Percentiles rank a stretch among this genome's conserved stretches.
Evolutionary conservation across 768 basidiomycete genomes (phyloP).

Genomic region (Rhodocollybia butyracea): DNA sequence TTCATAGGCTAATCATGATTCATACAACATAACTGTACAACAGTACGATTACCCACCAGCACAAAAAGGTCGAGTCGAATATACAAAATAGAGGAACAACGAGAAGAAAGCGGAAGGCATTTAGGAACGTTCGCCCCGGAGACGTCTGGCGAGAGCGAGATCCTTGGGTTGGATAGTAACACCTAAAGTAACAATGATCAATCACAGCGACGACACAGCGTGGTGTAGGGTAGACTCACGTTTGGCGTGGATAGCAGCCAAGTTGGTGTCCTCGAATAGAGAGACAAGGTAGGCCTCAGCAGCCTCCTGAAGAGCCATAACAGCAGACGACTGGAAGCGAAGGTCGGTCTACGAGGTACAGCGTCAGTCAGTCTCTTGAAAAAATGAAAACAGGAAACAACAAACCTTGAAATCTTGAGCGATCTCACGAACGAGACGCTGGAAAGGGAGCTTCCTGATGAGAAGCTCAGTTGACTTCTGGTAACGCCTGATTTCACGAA

Average conservation of each 20-base stretch:
- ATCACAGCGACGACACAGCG: constrained; percentile 9
- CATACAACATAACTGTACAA: constrained; percentile 6
- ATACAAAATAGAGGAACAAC: constrained; percentile 3
- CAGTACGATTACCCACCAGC: neutral
- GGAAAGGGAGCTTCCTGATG: constrained; percentile 99
- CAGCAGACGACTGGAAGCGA: constrained; percentile 94
- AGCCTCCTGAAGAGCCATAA: constrained; percentile 92
- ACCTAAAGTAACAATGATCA: constrained; percentile 24
- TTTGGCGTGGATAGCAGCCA: constrained; percentile 89
- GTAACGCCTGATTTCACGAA: constrained; percentile 97
- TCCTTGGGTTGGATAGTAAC: constrained; percentile 84
- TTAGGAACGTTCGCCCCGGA: constrained; percentile 84
- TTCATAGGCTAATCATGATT: constrained; percentile 5
- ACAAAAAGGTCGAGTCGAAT: neutral
- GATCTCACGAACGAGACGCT: constrained; percentile 94
- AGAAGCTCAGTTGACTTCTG: constrained; percentile 99
- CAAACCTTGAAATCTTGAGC: constrained; percentile 93
- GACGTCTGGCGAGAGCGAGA: constrained; percentile 81
- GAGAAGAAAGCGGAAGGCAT: constrained; percentile 5
- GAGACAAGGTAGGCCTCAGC: constrained; percentile 88
- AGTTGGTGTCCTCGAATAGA: constrained; percentile 86
- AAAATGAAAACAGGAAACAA: neutral
- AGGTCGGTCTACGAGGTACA: constrained; percentile 62
- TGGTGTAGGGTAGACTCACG: constrained; percentile 37
- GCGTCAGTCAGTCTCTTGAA: neutral